Conservation (phyloP, 345 rosid genomes). For the Nasturtium officinale region DNA sequence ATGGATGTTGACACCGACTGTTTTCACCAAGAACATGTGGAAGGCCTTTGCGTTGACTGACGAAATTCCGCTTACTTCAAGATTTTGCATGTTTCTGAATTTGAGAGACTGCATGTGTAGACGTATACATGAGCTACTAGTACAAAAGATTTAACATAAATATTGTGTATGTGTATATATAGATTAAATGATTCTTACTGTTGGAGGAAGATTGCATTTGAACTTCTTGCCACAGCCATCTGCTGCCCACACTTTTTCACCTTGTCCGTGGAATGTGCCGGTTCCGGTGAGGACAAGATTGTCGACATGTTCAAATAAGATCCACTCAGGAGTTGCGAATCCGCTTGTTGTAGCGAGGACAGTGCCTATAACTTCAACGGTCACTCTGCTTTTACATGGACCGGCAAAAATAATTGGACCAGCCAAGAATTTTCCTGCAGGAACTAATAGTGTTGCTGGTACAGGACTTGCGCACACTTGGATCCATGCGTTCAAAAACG, state of each 20-base stretch:
- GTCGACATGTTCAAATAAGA: conserved; percentile 51
- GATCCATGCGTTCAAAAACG: conserved; percentile 58
- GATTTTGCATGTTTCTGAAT: conserved; percentile 44
- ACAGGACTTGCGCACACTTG: conserved; percentile 49
- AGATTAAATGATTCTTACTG: conserved; percentile 37
- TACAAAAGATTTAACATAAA: background rate
- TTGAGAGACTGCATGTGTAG: conserved; percentile 49
- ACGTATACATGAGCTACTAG: background rate
- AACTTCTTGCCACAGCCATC: conserved; percentile 45
- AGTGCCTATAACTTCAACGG: conserved; percentile 53
- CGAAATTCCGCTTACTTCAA: conserved; percentile 41
- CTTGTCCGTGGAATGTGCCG: conserved; percentile 70
- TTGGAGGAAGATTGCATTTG: conserved; percentile 50
- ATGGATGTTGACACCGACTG: conserved; percentile 25
- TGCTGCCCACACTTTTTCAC: conserved; percentile 49
- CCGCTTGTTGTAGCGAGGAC: conserved; percentile 47
- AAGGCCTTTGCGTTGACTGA: conserved; percentile 58
- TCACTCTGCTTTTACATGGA: conserved; percentile 54
- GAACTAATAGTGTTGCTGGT: conserved; percentile 56
- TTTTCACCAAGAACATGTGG: conserved; percentile 50
- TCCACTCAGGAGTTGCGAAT: conserved; percentile 48
- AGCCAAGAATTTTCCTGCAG: conserved; percentile 48
- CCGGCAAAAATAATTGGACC: conserved; percentile 59
- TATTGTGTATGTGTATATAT: too few relatives aligned
- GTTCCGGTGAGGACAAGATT: conserved; percentile 54